These are phyloP conservation scores for Macrolepiota albuminosa DNA, from an alignment of 768 basidiomycete genomes.

Conservation along the genomic window DNA sequence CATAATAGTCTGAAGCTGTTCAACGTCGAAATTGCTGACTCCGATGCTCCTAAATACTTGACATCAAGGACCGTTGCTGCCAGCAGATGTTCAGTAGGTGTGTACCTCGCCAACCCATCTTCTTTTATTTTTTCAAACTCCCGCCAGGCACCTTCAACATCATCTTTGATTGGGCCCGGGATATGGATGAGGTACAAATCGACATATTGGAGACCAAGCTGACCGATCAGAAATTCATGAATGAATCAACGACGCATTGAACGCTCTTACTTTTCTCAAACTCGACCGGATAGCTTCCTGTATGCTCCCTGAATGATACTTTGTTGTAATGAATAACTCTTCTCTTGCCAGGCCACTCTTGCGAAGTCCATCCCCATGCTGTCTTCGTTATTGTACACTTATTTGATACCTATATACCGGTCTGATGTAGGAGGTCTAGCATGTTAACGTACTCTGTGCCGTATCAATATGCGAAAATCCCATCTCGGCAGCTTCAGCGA, in stretches of 20 bases:
- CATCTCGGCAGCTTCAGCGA: slow-evolving; percentile 12
- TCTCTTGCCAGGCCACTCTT: slow-evolving; percentile 41
- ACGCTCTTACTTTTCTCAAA: slow-evolving; percentile 37
- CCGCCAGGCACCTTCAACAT: slow-evolving; percentile 43
- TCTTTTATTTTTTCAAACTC: slow-evolving; percentile 52
- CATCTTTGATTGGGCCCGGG: slow-evolving; percentile 28
- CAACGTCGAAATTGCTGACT: slow-evolving; percentile 61
- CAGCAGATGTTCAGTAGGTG: background rate
- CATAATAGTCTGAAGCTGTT: slow-evolving; percentile 46
- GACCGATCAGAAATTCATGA: background rate
- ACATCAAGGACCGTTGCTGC: background rate
- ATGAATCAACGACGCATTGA: background rate
- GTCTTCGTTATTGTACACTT: slow-evolving; percentile 33
- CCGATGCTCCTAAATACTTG: slow-evolving; percentile 28
- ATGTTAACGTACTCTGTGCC: slow-evolving; percentile 16
- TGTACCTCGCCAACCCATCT: slow-evolving; percentile 37
- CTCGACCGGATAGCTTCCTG: slow-evolving; percentile 40
- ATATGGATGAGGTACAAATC: slow-evolving; percentile 71
- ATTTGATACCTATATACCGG: slow-evolving; percentile 9
- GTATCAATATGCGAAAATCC: slow-evolving; percentile 20
- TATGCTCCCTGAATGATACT: slow-evolving; percentile 40
- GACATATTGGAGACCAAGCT: slow-evolving; percentile 59
- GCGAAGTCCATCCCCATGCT: slow-evolving; percentile 36
- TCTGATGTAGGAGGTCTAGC: slow-evolving; percentile 1
- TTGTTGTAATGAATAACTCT: slow-evolving; percentile 50